phyloP scores from a whole-genome alignment of 257 asterid genomes.

The Cynanchum wilfordii region DNA sequence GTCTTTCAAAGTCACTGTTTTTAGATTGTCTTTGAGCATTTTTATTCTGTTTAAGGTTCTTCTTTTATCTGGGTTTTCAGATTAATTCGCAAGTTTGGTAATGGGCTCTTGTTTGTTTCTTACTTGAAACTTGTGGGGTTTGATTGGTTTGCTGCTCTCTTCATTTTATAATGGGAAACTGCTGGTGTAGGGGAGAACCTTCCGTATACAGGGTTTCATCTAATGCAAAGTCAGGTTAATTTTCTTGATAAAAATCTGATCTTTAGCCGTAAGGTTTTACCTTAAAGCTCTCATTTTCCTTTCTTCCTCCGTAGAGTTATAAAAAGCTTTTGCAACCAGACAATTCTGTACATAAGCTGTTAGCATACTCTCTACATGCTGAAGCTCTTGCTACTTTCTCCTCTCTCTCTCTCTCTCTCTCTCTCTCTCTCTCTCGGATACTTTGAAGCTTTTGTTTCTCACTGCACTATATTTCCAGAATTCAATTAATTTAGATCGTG shows the following conservation, averaged over 20 bases:
- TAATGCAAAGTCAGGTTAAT: constrained; percentile 63
- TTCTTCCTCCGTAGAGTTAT: not conserved
- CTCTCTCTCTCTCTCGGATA: not conserved
- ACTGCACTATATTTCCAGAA: not conserved
- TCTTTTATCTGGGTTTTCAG: constrained; percentile 3
- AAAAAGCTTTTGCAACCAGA: not conserved
- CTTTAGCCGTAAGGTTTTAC: not conserved
- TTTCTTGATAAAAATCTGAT: constrained; percentile 6
- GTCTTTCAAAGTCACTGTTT: not conserved
- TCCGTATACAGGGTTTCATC: constrained; percentile 50
- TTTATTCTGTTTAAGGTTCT: not conserved
- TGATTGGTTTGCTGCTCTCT: constrained; percentile 17
- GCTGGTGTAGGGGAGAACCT: constrained; percentile 51
- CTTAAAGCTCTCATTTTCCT: not conserved
- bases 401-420: not conserved
- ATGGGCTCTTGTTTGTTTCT: constrained; percentile 13
- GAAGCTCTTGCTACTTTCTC: not conserved
- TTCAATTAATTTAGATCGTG: not conserved
- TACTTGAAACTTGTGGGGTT: constrained; percentile 27
- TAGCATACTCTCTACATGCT: not conserved
- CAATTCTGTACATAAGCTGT: not conserved
- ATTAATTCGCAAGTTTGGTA: constrained; percentile 8
- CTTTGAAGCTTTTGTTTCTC: not conserved
- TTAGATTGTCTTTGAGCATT: constrained; percentile 1
- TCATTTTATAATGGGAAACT: constrained; percentile 57